phyloP scores from a whole-genome alignment of 1,284 basidiomycete species.

The Marasmius tenuissimus region DNA sequence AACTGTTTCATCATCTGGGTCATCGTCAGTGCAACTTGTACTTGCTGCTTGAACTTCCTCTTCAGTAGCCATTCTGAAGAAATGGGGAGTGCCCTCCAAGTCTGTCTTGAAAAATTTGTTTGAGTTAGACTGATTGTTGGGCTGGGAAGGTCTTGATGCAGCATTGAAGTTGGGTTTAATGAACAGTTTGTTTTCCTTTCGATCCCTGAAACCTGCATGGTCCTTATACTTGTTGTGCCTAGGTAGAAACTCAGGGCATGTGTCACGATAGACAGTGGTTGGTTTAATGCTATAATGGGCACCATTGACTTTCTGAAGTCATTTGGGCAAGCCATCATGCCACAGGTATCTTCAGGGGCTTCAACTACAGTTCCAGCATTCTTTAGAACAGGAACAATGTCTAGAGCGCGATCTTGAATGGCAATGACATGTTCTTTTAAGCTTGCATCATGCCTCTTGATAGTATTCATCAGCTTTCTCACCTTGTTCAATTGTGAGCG shows the following conservation, averaged over 20 bases:
- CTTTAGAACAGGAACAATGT: too few relatives aligned
- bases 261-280: not conserved
- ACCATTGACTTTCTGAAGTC: not conserved
- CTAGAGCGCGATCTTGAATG: too few relatives aligned
- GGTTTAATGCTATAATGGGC: not conserved
- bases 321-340: not conserved
- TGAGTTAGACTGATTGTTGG: too few relatives aligned
- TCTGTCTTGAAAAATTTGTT: too few relatives aligned
- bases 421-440: too few relatives aligned
- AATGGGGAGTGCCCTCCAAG: too few relatives aligned
- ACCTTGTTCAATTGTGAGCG: constrained; percentile 1
- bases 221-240: not conserved
- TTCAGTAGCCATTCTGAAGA: too few relatives aligned
- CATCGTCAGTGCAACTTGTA: too few relatives aligned
- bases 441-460: not conserved
- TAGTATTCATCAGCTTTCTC: constrained; percentile 1
- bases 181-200: not conserved
- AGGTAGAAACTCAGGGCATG: not conserved
- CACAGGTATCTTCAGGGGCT: not conserved
- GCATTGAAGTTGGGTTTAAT: not conserved
- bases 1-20: too few relatives aligned
- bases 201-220: not conserved
- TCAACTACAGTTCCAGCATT: too few relatives aligned
- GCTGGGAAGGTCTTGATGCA: not conserved
- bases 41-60: too few relatives aligned